Evolutionary conservation across 2,329 filamentous ascomycete species (phyloP), one percentile per base, ranked within the genome.

Genomic region (Microsporum audouinii): DNA sequence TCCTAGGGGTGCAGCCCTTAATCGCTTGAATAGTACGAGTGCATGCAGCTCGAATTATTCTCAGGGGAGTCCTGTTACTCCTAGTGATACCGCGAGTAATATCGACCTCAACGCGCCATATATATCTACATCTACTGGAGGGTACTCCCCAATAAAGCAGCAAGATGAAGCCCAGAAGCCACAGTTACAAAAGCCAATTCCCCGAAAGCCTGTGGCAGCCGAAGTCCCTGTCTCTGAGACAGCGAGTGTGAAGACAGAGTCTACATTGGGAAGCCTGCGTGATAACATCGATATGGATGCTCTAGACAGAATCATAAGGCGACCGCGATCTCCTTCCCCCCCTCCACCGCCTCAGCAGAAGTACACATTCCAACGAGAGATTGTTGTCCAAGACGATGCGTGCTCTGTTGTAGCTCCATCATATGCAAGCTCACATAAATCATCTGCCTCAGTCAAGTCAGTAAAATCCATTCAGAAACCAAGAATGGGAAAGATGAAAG

Each of bases 401-500:
- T 80, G 79, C 38, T 86, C 85, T 5, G 82, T 82, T 3, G 78
- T 79, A 10, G 87, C 86, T 31, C 88, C 88, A 0, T 88, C 92
- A 70, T 92, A 92, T 73, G 87, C 88, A 5, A 94, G 88, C 72
- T 87, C 85, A 23, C 79, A 77, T 34, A 79, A 76, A 47, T 84
- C 83, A n/a, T 69, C 77, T 5, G 72, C 75, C 57, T 77, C 76
- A 60, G 75, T 73, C 64, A 68, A 68, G 55, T 77, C 75, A 2
- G 63, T 65, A 64, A 68, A 72, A 63, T 73, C 73, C 61, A 70
- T 76, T 64, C 73, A 82, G 6, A 83, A 82, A 62, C 88, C 88
- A 14, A 82, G 92, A 64, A 87, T 88, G 65, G 91, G 91, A 57
- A 85, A 91, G 5, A 78, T 92, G 70, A 91, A 87, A 71, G 90